Conservation (phyloP, 1,284 basidiomycete species). For the Ustilago shanxiensis region DNA sequence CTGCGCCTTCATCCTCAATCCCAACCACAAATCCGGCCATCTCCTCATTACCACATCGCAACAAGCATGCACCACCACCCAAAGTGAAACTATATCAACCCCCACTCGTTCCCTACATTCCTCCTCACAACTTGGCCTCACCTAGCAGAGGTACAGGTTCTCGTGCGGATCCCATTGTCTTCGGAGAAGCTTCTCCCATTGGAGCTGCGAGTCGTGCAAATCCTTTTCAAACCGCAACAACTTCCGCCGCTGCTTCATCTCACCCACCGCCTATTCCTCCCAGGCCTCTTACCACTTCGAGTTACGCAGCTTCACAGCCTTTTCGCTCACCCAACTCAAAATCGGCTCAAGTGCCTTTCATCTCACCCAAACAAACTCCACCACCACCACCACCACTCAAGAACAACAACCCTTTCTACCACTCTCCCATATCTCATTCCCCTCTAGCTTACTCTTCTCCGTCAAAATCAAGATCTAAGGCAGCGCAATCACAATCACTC, state of each 20-base stretch:
- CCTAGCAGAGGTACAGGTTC: slow-evolving; percentile 25
- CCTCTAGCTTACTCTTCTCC: slow-evolving; percentile 14
- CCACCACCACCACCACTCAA: slow-evolving; percentile 24
- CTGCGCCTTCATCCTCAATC: slow-evolving; percentile 11
- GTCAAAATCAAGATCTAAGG: slow-evolving; percentile 16
- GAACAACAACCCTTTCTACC: slow-evolving; percentile 49
- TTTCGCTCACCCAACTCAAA: slow-evolving; percentile 47
- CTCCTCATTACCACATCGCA: slow-evolving; percentile 38
- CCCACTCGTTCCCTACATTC: slow-evolving; percentile 24
- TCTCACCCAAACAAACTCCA: slow-evolving; percentile 34
- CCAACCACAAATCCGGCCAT: slow-evolving; percentile 26
- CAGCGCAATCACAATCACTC: slow-evolving; percentile 3
- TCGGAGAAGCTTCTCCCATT: slow-evolving; percentile 42
- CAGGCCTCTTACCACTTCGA: slow-evolving; percentile 19
- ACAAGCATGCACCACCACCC: slow-evolving; percentile 53
- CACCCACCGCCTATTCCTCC: slow-evolving; percentile 11
- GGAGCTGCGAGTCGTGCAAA: slow-evolving; percentile 11
- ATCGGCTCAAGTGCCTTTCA: slow-evolving; percentile 32
- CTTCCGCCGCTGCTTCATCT: slow-evolving; percentile 8
- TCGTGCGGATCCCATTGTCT: slow-evolving; percentile 42
- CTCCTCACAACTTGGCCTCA: slow-evolving; percentile 1
- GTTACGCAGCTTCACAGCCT: slow-evolving; percentile 38
- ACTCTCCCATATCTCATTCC: slow-evolving; percentile 19
- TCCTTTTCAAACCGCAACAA: slow-evolving; percentile 18
- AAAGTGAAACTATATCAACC: slow-evolving; percentile 55